Percentiles rank a stretch among this genome's conserved stretches.
These are phyloP conservation scores for Arthrobotrys musiformis DNA, from an alignment of 2,329 filamentous ascomycete genomes.

Conservation along the genomic window DNA sequence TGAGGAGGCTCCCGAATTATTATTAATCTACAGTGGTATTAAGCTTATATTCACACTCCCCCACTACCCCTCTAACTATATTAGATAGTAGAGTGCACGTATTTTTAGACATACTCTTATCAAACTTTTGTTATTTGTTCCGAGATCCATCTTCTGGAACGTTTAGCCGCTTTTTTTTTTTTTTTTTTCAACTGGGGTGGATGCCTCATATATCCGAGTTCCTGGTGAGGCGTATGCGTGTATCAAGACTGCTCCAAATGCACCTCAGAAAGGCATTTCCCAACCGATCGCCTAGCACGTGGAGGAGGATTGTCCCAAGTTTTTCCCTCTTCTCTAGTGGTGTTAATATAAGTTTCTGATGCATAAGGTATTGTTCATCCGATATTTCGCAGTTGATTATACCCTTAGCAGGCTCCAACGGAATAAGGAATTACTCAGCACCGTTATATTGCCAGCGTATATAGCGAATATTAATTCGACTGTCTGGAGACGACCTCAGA, in stretches of 20 bases:
- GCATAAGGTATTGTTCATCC: slow-evolving; percentile 20
- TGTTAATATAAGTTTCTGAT: neutral
- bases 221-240: slow-evolving; percentile 20
- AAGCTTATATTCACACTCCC: slow-evolving; percentile 29
- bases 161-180: slow-evolving; percentile 1
- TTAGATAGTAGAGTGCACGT: slow-evolving; percentile 8
- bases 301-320: slow-evolving; percentile 8
- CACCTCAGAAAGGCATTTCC: slow-evolving; percentile 24
- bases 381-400: neutral
- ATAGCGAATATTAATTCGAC: neutral
- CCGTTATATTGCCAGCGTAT: neutral
- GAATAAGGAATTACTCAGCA: slow-evolving; percentile 36
- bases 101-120: slow-evolving; percentile 42
- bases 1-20: slow-evolving; percentile 1
- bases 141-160: slow-evolving; percentile 23
- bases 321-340: neutral
- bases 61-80: neutral
- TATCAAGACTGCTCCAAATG: slow-evolving; percentile 32
- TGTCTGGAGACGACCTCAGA: neutral
- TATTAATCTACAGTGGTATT: slow-evolving; percentile 24
- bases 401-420: slow-evolving; percentile 21
- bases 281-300: slow-evolving; percentile 1
- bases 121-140: slow-evolving; percentile 6
- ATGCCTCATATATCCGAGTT: slow-evolving; percentile 3
- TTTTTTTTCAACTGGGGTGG: neutral